Conservation (phyloP, 2,329 filamentous ascomycete species). For the Sclerotinia subarctica region DNA sequence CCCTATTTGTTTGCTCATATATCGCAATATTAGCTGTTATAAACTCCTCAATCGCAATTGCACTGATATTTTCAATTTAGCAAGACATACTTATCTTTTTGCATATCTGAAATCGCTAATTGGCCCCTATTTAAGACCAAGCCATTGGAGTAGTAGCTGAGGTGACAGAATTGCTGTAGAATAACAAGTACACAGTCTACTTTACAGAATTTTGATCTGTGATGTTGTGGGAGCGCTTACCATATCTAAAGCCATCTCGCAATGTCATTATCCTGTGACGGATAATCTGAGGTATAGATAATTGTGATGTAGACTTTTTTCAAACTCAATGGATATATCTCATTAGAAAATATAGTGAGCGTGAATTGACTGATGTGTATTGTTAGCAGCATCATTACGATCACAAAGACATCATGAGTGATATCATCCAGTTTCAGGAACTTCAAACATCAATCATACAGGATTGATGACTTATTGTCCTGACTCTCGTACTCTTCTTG, state of each 20-base stretch:
- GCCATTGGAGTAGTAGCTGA: background rate
- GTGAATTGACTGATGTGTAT: background rate
- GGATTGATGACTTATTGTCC: background rate
- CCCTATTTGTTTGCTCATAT: slow-evolving; percentile 11
- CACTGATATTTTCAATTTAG: background rate
- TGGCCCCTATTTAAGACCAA: background rate
- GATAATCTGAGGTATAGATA: background rate
- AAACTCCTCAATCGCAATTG: background rate
- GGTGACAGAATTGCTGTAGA: background rate
- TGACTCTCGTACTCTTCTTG: background rate
- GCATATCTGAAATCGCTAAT: background rate
- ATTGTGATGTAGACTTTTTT: background rate
- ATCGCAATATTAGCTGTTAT: slow-evolving; percentile 19
- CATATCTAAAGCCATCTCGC: background rate
- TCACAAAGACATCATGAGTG: background rate
- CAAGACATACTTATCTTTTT: background rate
- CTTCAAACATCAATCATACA: background rate
- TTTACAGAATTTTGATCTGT: background rate
- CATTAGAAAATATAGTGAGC: background rate
- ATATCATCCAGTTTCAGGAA: background rate
- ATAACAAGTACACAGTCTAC: background rate
- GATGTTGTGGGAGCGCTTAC: background rate
- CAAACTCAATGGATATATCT: background rate
- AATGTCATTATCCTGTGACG: background rate
- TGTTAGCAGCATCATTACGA: background rate